These are phyloP conservation scores for Plasmodium fragile DNA, from an alignment of 169 alveolate genomes.

Conservation along the genomic window DNA sequence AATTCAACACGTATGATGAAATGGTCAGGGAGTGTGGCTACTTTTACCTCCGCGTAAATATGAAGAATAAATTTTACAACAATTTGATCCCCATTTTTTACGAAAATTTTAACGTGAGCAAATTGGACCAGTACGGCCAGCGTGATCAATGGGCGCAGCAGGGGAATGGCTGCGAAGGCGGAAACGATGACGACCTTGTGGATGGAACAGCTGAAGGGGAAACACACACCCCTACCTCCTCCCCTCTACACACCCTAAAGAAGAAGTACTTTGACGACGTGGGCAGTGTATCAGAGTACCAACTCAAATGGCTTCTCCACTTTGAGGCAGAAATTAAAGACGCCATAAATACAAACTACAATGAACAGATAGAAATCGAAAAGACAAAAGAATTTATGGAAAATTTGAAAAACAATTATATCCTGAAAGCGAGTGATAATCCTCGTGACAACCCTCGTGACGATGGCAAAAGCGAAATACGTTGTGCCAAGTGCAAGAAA, in stretches of 20 bases:
- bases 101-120: constrained; percentile 51
- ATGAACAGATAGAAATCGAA: constrained; percentile 61
- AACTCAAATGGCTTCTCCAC: constrained; percentile 50
- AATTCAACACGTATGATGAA: constrained; percentile 70
- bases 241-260: background rate
- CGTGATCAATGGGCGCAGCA: background rate
- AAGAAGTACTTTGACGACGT: background rate
- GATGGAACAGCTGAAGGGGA: background rate
- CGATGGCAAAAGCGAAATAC: constrained; percentile 21
- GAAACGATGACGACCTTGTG: background rate
- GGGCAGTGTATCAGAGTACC: constrained; percentile 21
- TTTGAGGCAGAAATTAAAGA: constrained; percentile 50
- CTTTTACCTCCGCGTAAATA: constrained; percentile 51
- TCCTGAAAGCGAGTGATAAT: constrained; percentile 7
- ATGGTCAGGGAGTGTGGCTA: constrained; percentile 74
- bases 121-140: background rate
- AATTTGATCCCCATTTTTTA: constrained; percentile 55
- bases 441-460: background rate
- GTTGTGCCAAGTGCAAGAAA: constrained; percentile 70
- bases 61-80: constrained; percentile 13
- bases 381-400: constrained; percentile 60
- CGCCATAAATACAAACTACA: constrained; percentile 48
- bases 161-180: background rate
- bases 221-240: background rate
- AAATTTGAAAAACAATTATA: constrained; percentile 27